A percentile compares a stretch with the other conserved stretches of the same genome.
Evolutionary conservation across 352 stramenopile genomes (phyloP).

Genomic region (Plasmopara muralis): DNA sequence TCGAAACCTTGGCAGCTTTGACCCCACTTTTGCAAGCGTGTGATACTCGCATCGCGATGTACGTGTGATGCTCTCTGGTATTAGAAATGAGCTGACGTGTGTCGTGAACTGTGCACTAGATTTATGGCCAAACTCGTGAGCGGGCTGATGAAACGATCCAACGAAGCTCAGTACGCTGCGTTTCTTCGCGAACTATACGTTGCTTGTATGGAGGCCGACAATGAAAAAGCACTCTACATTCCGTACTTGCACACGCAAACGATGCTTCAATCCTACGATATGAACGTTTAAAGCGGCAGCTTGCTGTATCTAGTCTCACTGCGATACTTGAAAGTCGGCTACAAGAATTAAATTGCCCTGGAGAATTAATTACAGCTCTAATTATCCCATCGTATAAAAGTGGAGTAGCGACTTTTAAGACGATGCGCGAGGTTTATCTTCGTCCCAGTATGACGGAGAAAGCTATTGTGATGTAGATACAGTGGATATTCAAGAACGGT

Average conservation of each 20-base stretch:
- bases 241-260: constrained; percentile 30
- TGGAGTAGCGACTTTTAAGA: too few relatives aligned
- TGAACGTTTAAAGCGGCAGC: too few relatives aligned
- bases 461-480: too few relatives aligned
- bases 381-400: too few relatives aligned
- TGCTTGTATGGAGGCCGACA: constrained; percentile 31
- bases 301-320: too few relatives aligned
- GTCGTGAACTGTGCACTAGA: constrained; percentile 14
- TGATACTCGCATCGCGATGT: constrained; percentile 47
- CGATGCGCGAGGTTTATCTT: too few relatives aligned
- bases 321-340: too few relatives aligned
- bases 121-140: constrained; percentile 34
- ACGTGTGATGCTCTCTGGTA: constrained; percentile 3
- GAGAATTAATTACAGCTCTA: too few relatives aligned
- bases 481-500: too few relatives aligned
- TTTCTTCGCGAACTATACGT: constrained; percentile 38
- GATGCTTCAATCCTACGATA: constrained; percentile 13
- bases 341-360: too few relatives aligned
- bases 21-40: constrained; percentile 27
- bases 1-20: constrained; percentile 16
- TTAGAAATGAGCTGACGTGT: constrained; percentile 3
- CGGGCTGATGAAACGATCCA: constrained; percentile 21
- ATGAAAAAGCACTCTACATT: constrained; percentile 33
- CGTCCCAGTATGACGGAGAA: too few relatives aligned
- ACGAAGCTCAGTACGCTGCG: constrained; percentile 25